Evolutionary conservation across 164 flowering plant genomes (phyloP), one percentile per base, ranked within the genome.

Genomic region (Echeveria elegans): DNA sequence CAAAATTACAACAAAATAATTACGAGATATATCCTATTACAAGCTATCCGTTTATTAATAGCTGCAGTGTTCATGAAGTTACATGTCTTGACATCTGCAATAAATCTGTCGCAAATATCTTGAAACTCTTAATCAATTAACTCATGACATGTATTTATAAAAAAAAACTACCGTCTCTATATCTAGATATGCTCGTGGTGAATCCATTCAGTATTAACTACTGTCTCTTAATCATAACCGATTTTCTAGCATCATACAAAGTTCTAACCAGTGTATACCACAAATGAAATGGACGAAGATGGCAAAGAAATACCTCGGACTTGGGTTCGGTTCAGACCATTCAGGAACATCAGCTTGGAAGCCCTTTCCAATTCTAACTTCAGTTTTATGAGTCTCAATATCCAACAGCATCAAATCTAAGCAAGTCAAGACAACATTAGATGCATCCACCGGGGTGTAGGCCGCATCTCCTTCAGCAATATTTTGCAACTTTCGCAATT

Each of bases 331-430:
- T 76, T 92, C 92, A 64, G 79, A 70, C 97, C 96, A 94, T 43
- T 82, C 84, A 58, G 94, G 87, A 76, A 93, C 83, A 15, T 81
- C 81, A 43, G 88, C 96, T 84, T 93, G 97, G 74, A 85, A 90
- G 53, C 74, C 83, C 77, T 85, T 83, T 26, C 98, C 97, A 79
- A 88, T 66, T 69, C 96, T 87, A 75, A 87, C 94, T 32, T 78
- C 77, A 24, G 88, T 74, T 69, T 64, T 78, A 76, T 83, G 82
- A 1, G 90, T 85, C 59, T 77, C 81, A 41, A 71, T 69, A 52
- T 86, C 95, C 64, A 66, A 76, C 76, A 90, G 77, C 98, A 88
- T 89, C 31, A 71, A 72, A 47, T 66, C 73, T 78, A 88, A 79
- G 24, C 79, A 74, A 61, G 73, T 77, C 45, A 67, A 69, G 32